A percentile compares a stretch with the other conserved stretches of the same genome.
Conservation (phyloP, 805 yeast species). For the Saccharomycopsis microspora region DNA sequence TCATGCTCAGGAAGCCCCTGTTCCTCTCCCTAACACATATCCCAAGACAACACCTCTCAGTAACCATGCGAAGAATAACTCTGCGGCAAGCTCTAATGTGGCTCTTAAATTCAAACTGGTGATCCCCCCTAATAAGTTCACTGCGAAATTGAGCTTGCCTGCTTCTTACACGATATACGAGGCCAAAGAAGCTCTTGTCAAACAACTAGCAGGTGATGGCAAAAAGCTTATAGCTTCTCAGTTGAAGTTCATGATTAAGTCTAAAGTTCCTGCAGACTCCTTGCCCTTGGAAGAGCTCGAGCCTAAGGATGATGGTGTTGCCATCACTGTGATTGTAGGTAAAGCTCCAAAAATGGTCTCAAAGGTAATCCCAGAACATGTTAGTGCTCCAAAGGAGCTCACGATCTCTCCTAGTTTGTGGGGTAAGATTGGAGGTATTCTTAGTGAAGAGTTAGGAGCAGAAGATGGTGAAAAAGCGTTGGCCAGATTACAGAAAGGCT, state of each 20-base stretch:
- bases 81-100: neutral
- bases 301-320: neutral
- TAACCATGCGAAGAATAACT: neutral
- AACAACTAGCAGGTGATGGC: neutral
- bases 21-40: constrained; percentile 7
- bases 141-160: constrained; percentile 1
- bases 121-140: constrained; percentile 15
- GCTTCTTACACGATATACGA: constrained; percentile 10
- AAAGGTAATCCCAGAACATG: neutral
- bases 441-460: constrained; percentile 4
- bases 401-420: constrained; percentile 4
- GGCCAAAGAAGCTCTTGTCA: constrained; percentile 9
- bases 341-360: constrained; percentile 1
- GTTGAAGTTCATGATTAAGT: constrained; percentile 13
- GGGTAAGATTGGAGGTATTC: constrained; percentile 2
- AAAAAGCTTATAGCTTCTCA: neutral
- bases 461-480: constrained; percentile 3
- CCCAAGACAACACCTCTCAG: constrained; percentile 5
- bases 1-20: constrained; percentile 5
- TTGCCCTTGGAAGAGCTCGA: constrained; percentile 6
- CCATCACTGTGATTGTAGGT: constrained; percentile 12
- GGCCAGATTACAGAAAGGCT: constrained; percentile 11
- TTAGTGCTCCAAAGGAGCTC: neutral
- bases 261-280: constrained; percentile 15
- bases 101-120: constrained; percentile 12